These are phyloP conservation scores for Fraxinus velutina DNA, from an alignment of 305 asterid species.

Conservation along the genomic window DNA sequence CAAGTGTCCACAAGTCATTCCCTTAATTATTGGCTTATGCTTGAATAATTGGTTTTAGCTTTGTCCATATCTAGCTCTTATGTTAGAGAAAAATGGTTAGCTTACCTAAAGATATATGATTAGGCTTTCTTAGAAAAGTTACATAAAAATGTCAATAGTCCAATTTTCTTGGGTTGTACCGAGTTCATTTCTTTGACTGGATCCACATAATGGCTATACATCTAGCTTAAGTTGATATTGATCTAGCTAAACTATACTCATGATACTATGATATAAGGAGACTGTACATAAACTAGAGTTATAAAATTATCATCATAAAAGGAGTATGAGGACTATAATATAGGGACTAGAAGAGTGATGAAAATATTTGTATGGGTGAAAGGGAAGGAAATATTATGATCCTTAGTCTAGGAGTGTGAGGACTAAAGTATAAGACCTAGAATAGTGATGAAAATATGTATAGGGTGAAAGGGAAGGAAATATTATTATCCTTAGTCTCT, in stretches of 20 bases:
- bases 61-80: conserved; percentile 4
- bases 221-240: not conserved
- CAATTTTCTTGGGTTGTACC: not conserved
- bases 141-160: not conserved
- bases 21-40: not conserved
- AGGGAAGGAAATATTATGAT: not conserved
- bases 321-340: not conserved
- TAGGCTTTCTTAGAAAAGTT: not conserved
- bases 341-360: not conserved
- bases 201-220: not conserved
- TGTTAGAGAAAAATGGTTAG: not conserved
- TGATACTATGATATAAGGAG: not conserved
- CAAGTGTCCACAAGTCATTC: not conserved
- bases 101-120: not conserved
- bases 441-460: not conserved
- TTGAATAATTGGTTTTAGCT: not conserved
- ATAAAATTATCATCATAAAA: not conserved
- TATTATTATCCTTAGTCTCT: not conserved
- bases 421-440: not conserved
- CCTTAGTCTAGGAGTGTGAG: not conserved
- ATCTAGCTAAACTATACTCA: not conserved
- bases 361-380: not conserved
- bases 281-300: not conserved
- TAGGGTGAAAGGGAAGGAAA: not conserved
- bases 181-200: not conserved